Conservation (phyloP, 805 yeast genomes). For the Ogataea zsoltii region DNA sequence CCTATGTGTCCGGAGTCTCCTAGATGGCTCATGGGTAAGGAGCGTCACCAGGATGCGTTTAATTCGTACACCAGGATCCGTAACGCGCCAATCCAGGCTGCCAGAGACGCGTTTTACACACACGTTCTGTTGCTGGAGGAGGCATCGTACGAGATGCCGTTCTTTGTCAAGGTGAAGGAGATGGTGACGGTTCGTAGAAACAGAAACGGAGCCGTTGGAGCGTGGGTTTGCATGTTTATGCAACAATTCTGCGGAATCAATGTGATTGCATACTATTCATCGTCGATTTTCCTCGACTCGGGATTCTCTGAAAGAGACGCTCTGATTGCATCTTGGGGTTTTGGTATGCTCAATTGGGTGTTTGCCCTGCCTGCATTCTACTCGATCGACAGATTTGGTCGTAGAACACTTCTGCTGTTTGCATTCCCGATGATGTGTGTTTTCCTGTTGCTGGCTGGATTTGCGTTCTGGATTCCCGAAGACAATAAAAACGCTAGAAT, state of each 20-base stretch:
- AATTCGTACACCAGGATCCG: conserved; percentile 52
- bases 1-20: conserved; percentile 76
- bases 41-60: conserved; percentile 59
- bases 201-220: conserved; percentile 78
- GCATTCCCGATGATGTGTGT: conserved; percentile 67
- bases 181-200: conserved; percentile 75
- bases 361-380: conserved; percentile 83
- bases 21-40: conserved; percentile 76
- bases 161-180: conserved; percentile 49
- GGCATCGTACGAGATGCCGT: conserved; percentile 48
- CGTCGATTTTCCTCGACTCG: conserved; percentile 69
- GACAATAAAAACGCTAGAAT: conserved; percentile 48
- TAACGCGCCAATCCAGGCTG: conserved; percentile 56
- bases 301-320: conserved; percentile 64
- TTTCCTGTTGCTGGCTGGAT: conserved; percentile 61
- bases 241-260: conserved; percentile 92
- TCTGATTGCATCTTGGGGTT: conserved; percentile 81
- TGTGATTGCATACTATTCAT: conserved; percentile 83
- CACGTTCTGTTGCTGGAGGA: conserved; percentile 66
- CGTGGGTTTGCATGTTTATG: conserved; percentile 84
- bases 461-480: conserved; percentile 69
- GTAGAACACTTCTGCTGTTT: conserved; percentile 57
- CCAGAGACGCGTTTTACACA: conserved; percentile 71
- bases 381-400: conserved; percentile 76
- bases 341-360: conserved; percentile 75